Evolutionary conservation across 495 filamentous ascomycete species (phyloP).

Genomic region (Penicillium canariense): DNA sequence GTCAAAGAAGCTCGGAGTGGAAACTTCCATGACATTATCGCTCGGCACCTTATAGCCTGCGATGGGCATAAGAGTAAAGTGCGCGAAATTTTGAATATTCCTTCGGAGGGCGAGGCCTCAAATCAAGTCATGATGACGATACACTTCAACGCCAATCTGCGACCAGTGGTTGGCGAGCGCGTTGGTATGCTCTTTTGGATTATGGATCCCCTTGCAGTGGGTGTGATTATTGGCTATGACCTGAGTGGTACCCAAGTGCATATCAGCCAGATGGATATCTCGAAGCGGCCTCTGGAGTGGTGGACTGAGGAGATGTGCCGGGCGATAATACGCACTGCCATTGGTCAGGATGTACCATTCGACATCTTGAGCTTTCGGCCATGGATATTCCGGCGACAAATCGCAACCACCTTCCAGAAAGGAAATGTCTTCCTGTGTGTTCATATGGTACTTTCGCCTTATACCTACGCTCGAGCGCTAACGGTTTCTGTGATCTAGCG

Average conservation of each 20-base stretch:
- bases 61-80: conserved; percentile 40
- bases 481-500: conserved; percentile 21
- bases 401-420: conserved; percentile 31
- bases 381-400: conserved; percentile 41
- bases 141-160: conserved; percentile 40
- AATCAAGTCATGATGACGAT: conserved; percentile 49
- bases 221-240: conserved; percentile 43
- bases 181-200: conserved; percentile 47
- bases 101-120: conserved; percentile 38
- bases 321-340: conserved; percentile 31
- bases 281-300: conserved; percentile 32
- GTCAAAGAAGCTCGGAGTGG: conserved; percentile 19
- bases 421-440: conserved; percentile 39
- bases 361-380: conserved; percentile 38
- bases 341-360: conserved; percentile 33
- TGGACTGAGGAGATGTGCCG: conserved; percentile 37
- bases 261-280: conserved; percentile 41
- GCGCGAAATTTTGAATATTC: conserved; percentile 28
- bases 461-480: background rate
- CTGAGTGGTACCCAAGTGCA: conserved; percentile 38
- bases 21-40: conserved; percentile 18
- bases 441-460: background rate
- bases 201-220: conserved; percentile 39
- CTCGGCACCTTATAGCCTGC: conserved; percentile 33
- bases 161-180: conserved; percentile 30